These are phyloP conservation scores for Agrocybe pediades DNA, from an alignment of 768 basidiomycete genomes.

Conservation along the genomic window DNA sequence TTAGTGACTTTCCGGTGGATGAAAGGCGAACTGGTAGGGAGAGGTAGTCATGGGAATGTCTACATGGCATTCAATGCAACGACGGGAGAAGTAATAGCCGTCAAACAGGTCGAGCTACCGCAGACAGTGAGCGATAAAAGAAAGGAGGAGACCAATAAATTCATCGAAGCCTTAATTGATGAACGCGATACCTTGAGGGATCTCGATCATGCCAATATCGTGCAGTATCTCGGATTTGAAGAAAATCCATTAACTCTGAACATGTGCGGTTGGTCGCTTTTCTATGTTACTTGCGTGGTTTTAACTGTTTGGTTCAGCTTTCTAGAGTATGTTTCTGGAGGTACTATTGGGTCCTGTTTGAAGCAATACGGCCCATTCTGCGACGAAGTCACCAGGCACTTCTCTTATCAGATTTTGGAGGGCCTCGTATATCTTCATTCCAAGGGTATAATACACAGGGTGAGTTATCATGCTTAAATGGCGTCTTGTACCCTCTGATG, in stretches of 20 bases:
- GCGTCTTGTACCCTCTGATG: background rate
- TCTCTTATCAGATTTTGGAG: slow-evolving; percentile 81
- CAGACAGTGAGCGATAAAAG: slow-evolving; percentile 70
- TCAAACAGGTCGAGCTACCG: slow-evolving; percentile 93
- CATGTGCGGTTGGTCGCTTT: slow-evolving; percentile 55
- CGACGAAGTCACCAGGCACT: slow-evolving; percentile 83
- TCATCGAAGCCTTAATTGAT: slow-evolving; percentile 75
- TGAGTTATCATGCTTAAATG: slow-evolving; percentile 28
- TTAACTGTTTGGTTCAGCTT: slow-evolving; percentile 53
- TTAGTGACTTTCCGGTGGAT: slow-evolving; percentile 86
- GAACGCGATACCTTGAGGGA: slow-evolving; percentile 88
- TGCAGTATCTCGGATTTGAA: slow-evolving; percentile 89
- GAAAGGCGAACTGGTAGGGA: slow-evolving; percentile 89
- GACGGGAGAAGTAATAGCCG: slow-evolving; percentile 91
- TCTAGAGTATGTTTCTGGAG: slow-evolving; percentile 94
- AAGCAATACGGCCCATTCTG: slow-evolving; percentile 80
- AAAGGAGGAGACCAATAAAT: slow-evolving; percentile 60
- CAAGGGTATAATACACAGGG: slow-evolving; percentile 84
- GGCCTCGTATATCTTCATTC: slow-evolving; percentile 89
- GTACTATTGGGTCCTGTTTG: slow-evolving; percentile 82
- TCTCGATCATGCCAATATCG: slow-evolving; percentile 88
- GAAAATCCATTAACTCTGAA: slow-evolving; percentile 72
- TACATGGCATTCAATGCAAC: slow-evolving; percentile 88
- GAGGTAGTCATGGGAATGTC: slow-evolving; percentile 93
- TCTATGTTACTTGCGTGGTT: background rate